Percentiles rank a stretch among this genome's conserved stretches.
Conservation (phyloP, 2,329 filamentous ascomycete genomes). For the Trichophyton simii region DNA sequence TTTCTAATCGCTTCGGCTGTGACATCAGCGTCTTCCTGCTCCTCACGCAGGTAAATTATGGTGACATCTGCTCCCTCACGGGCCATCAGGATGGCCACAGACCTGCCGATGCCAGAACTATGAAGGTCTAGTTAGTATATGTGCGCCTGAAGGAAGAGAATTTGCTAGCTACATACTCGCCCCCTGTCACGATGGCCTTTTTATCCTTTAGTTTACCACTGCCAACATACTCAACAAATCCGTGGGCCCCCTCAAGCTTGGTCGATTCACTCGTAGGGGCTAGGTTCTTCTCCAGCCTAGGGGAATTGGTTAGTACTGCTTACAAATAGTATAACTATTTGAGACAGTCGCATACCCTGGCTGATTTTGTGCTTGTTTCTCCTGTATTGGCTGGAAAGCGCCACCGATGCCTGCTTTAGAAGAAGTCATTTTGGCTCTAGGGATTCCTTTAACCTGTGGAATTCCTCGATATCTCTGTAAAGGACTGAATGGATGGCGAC, state of each 20-base stretch:
- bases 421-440: slow-evolving; percentile 10
- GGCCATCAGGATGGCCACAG: slow-evolving; percentile 45
- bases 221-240: slow-evolving; percentile 30
- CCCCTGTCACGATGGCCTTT: slow-evolving; percentile 44
- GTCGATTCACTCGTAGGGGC: slow-evolving; percentile 23
- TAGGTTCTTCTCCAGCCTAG: slow-evolving; percentile 17
- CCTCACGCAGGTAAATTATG: slow-evolving; percentile 45
- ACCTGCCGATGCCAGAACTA: slow-evolving; percentile 44
- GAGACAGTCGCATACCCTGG: slow-evolving; percentile 6
- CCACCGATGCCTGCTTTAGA: slow-evolving; percentile 9
- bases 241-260: slow-evolving; percentile 20
- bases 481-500: neutral
- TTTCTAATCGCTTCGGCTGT: slow-evolving; percentile 43
- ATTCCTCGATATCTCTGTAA: neutral
- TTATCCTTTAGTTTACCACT: slow-evolving; percentile 39
- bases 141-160: neutral
- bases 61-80: slow-evolving; percentile 46
- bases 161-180: slow-evolving; percentile 35
- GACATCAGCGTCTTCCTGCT: slow-evolving; percentile 44
- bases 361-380: slow-evolving; percentile 10
- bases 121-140: neutral
- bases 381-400: slow-evolving; percentile 9
- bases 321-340: neutral
- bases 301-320: neutral
- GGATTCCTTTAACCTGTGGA: neutral